Percentiles rank a stretch among this genome's conserved stretches.
phyloP scores from a whole-genome alignment of 306 rosid species.

The Psophocarpus tetragonolobus region DNA sequence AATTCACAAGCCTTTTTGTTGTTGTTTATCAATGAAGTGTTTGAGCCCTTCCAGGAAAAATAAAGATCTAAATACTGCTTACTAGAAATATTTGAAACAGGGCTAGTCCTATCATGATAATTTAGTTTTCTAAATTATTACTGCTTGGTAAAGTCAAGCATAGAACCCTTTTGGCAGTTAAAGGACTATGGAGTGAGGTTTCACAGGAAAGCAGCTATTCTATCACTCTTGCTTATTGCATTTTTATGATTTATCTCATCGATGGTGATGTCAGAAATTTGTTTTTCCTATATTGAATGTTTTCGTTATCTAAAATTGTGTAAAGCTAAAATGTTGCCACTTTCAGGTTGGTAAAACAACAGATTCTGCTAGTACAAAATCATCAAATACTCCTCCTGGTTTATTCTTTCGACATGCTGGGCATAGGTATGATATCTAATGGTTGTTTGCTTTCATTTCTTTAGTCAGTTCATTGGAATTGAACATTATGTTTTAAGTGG shows the following conservation, averaged over 20 bases:
- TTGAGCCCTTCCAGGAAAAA: neutral
- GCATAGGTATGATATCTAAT: constrained; percentile 46
- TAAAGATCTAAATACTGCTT: neutral
- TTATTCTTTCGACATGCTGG: constrained; percentile 62
- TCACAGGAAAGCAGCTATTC: neutral
- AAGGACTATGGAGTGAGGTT: neutral
- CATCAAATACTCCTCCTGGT: constrained; percentile 38
- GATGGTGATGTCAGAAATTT: neutral
- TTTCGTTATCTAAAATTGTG: neutral
- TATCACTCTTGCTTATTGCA: neutral
- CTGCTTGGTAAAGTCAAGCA: neutral
- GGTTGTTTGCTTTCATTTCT: constrained; percentile 6
- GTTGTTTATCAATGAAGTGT: neutral
- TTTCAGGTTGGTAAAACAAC: constrained; percentile 48
- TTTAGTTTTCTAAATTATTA: neutral
- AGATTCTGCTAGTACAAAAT: constrained; percentile 37
- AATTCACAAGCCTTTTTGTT: neutral
- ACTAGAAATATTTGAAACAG: neutral
- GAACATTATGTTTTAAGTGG: neutral
- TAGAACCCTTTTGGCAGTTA: neutral
- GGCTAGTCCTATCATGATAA: neutral
- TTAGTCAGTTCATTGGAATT: constrained; percentile 2
- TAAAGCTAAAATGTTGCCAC: neutral
- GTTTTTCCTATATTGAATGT: neutral
- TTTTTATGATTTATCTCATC: neutral